These are phyloP conservation scores for Entoloma clypeatum DNA, from an alignment of 1,284 basidiomycete genomes.

Conservation along the genomic window DNA sequence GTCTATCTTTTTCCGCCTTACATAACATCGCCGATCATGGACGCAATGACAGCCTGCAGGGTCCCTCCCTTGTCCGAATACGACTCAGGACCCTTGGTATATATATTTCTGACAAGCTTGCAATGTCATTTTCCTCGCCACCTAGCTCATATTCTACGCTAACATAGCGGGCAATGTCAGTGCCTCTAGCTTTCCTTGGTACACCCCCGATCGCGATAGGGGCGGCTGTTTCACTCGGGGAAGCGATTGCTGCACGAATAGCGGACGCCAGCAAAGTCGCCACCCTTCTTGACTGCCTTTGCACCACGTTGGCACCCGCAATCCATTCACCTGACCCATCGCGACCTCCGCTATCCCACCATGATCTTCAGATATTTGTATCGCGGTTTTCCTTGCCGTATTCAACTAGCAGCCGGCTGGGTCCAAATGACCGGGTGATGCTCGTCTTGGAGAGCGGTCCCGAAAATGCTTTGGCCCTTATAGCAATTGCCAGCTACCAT, in stretches of 20 bases:
- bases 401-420: conserved; percentile 26
- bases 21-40: too few relatives aligned
- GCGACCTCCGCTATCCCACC: conserved; percentile 29
- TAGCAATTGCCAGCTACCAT: conserved; percentile 39
- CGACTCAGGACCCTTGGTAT: too few relatives aligned
- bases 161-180: too few relatives aligned
- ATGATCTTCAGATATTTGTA: conserved; percentile 33
- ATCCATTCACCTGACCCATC: conserved; percentile 29
- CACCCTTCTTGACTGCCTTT: conserved; percentile 38
- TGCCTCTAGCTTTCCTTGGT: too few relatives aligned
- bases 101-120: too few relatives aligned
- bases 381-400: conserved; percentile 35
- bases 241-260: conserved; percentile 30
- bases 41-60: too few relatives aligned
- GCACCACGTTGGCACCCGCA: conserved; percentile 30
- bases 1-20: too few relatives aligned
- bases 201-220: too few relatives aligned
- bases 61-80: too few relatives aligned
- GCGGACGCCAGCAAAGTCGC: conserved; percentile 25
- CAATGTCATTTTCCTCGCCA: too few relatives aligned
- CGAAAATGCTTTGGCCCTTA: conserved; percentile 40
- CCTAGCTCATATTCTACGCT: too few relatives aligned
- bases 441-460: conserved; percentile 42
- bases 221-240: conserved; percentile 33
- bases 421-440: conserved; percentile 42